phyloP scores from a whole-genome alignment of 208 protist species.

The Wallacemonas sp. region DNA sequence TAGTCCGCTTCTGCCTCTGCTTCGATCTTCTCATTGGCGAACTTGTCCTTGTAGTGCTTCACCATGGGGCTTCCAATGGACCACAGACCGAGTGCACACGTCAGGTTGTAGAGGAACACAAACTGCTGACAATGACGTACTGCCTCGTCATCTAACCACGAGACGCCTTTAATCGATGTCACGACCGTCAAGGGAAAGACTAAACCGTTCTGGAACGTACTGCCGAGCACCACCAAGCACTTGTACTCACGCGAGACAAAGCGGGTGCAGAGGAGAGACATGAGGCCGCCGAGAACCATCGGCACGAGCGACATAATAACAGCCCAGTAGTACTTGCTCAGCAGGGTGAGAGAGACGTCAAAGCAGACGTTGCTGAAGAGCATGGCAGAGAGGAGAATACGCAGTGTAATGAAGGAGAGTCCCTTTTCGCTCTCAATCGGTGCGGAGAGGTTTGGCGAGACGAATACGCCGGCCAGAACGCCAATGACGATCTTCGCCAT shows the following conservation, averaged over 20 bases:
- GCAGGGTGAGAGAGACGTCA: constrained; percentile 29
- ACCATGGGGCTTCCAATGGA: constrained; percentile 40
- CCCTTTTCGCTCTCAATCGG: constrained; percentile 21
- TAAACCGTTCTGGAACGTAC: constrained; percentile 55
- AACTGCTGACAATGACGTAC: constrained; percentile 31
- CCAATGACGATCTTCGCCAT: constrained; percentile 25
- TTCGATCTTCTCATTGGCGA: constrained; percentile 16
- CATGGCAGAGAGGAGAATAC: constrained; percentile 26
- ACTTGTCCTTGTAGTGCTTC: constrained; percentile 33
- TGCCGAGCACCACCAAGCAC: constrained; percentile 33
- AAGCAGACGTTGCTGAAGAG: constrained; percentile 25
- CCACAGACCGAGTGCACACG: constrained; percentile 44
- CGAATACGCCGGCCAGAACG: constrained; percentile 16
- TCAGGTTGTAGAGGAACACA: constrained; percentile 47
- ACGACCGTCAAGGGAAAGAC: constrained; percentile 38
- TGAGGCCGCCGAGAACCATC: constrained; percentile 30
- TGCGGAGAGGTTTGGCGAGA: constrained; percentile 16
- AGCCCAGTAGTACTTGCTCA: constrained; percentile 47
- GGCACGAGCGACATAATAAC: constrained; percentile 48
- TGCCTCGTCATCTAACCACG: constrained; percentile 27
- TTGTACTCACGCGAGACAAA: constrained; percentile 27
- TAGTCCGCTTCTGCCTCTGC: constrained; percentile 19
- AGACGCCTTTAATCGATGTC: constrained; percentile 30
- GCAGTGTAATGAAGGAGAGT: constrained; percentile 28
- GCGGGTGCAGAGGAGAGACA: constrained; percentile 15